Conservation (phyloP, 2,329 filamentous ascomycete species). For the Botrytis squamosa region DNA sequence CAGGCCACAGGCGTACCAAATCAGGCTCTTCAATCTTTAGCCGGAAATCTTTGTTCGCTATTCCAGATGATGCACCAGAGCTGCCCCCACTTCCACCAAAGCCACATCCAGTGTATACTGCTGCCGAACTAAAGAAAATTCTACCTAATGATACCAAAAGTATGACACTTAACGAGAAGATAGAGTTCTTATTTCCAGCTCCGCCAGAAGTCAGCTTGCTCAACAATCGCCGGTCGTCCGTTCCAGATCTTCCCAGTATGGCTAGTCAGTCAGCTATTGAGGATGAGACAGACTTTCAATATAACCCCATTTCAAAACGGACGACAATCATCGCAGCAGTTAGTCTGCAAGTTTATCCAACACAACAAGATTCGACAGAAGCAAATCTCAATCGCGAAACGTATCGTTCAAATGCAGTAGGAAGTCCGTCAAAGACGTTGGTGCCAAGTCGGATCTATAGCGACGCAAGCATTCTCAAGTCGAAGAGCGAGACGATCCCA, state of each 20-base stretch:
- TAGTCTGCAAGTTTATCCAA: conserved; percentile 18
- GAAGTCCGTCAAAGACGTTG: background rate
- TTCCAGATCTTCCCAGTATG: conserved; percentile 46
- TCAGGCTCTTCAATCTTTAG: conserved; percentile 49
- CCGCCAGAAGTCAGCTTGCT: conserved; percentile 37
- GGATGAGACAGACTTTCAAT: conserved; percentile 31
- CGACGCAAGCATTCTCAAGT: conserved; percentile 30
- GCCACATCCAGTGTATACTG: conserved; percentile 44
- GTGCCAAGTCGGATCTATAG: background rate
- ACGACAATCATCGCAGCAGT: conserved; percentile 34
- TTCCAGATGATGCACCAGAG: conserved; percentile 48
- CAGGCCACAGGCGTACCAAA: conserved; percentile 46
- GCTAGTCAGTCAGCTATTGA: conserved; percentile 11
- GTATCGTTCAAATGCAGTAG: conserved; percentile 35
- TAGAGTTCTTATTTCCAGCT: conserved; percentile 50
- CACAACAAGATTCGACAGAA: conserved; percentile 13
- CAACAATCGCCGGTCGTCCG: conserved; percentile 42
- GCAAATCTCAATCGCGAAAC: conserved; percentile 15
- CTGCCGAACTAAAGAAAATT: conserved; percentile 43
- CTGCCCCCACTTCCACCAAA: conserved; percentile 51
- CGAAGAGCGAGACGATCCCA: conserved; percentile 33
- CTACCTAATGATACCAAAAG: conserved; percentile 54
- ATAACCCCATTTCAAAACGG: conserved; percentile 33
- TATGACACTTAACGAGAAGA: conserved; percentile 60
- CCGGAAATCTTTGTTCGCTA: conserved; percentile 48